Base-by-base conservation (phyloP, 1,139 yeast genomes). In the Sugiyamaella castrensis region DNA sequence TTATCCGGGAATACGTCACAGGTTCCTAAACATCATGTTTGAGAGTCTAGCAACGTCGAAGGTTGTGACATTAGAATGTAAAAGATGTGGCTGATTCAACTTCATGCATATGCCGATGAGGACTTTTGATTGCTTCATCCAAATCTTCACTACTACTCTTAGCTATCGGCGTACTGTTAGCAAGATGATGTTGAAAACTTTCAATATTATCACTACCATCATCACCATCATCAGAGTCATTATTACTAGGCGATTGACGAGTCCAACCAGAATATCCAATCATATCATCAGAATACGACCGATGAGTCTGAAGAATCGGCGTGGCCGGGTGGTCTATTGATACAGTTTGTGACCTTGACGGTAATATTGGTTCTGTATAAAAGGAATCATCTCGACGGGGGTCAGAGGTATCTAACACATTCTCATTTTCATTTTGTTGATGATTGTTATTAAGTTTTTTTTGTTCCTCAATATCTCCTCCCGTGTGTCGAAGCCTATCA, bases 341-440 rank as follows among this genome's bases (percentile, higher is more conserved):
- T 31, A 31, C 12, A 4, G 46, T 28, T 3, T 33, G 15, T 8
- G 40, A 34, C 7, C 19, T 13, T 2, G 43, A 28, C 16, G 27
- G 26, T 10, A 13, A 16, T 10, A 34, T 40, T 24, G 37, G 47
- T 28, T 43, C 51, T 10, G 41, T 47, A 12, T 38, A 39, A 24
- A 47, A 47, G n/a, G 47, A 42, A 28, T 47, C 51, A 15, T 47
- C 33, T 33, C 37, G 29, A 16, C 30, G 43, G 10, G 46, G 29
- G n/a, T 16, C 26, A 27, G 26, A 34, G 29, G 10, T 13, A 5
- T 19, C 24, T 19, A 19, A 19, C 5, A 4, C 24, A 24, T 37
- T 26, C 9, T 40, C 37, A 37, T 39, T 31, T 13, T 36, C 39
- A 19, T 39, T 29, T 15, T 39, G 24, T 12, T 39, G 33, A 29